Evolutionary conservation across 2,329 filamentous ascomycete species (phyloP).

Genomic region (Ascochyta viciae-villosae): DNA sequence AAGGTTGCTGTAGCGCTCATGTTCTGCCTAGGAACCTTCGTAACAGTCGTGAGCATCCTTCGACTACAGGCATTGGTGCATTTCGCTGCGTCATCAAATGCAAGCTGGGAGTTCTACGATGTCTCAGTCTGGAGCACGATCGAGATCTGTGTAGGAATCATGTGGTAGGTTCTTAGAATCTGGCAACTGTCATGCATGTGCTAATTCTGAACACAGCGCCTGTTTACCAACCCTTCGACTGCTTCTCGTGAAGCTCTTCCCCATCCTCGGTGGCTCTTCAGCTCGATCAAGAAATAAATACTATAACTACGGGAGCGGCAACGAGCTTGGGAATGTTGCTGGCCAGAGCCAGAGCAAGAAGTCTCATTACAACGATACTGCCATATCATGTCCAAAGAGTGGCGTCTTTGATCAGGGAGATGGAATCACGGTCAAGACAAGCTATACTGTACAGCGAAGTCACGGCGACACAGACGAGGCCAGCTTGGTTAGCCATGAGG

Average conservation of each 20-base stretch:
- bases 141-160: conserved; percentile 54
- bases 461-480: conserved; percentile 27
- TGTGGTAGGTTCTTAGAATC: conserved; percentile 33
- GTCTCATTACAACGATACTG: conserved; percentile 13
- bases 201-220: conserved; percentile 31
- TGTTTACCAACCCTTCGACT: conserved; percentile 52
- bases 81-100: conserved; percentile 52
- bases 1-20: conserved; percentile 49
- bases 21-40: conserved; percentile 51
- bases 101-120: conserved; percentile 51
- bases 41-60: conserved; percentile 54
- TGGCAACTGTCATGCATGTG: background rate
- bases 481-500: conserved; percentile 25
- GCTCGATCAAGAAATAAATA: conserved; percentile 30
- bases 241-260: conserved; percentile 47
- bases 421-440: conserved; percentile 28
- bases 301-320: conserved; percentile 36
- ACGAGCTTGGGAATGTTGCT: conserved; percentile 25
- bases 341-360: conserved; percentile 13
- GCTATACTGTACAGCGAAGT: conserved; percentile 27
- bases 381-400: conserved; percentile 8
- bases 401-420: conserved; percentile 17
- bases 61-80: conserved; percentile 52
- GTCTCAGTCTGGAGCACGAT: conserved; percentile 53
- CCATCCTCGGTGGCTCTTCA: conserved; percentile 46